Conservation (phyloP, 768 basidiomycete genomes). For the Amanita inopinata region DNA sequence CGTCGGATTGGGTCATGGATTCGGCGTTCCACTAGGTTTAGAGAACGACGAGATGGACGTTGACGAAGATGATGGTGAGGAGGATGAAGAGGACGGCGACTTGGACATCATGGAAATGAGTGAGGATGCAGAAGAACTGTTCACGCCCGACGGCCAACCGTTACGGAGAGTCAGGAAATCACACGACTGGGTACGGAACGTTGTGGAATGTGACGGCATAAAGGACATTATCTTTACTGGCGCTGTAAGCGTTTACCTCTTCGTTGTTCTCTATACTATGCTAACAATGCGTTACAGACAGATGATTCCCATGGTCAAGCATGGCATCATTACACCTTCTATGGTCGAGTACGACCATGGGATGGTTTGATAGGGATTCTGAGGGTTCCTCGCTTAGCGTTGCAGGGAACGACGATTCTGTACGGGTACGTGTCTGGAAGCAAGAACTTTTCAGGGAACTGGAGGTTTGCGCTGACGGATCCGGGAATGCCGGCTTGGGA, state of each 20-base stretch:
- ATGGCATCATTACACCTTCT: constrained; percentile 37
- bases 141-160: not conserved
- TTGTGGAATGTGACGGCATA: constrained; percentile 39
- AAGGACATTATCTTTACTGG: constrained; percentile 55
- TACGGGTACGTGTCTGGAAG: constrained; percentile 64
- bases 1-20: constrained; percentile 8
- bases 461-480: constrained; percentile 44
- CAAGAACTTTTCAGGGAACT: constrained; percentile 61
- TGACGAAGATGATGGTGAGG: constrained; percentile 14
- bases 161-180: constrained; percentile 13
- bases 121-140: constrained; percentile 11
- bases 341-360: constrained; percentile 48
- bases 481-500: constrained; percentile 45
- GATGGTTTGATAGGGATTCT: constrained; percentile 50
- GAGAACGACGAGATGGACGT: constrained; percentile 21
- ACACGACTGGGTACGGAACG: constrained; percentile 15
- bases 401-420: constrained; percentile 35
- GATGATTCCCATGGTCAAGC: constrained; percentile 36
- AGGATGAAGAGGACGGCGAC: constrained; percentile 17
- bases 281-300: constrained; percentile 31
- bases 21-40: constrained; percentile 5
- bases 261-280: constrained; percentile 4
- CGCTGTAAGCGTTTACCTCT: constrained; percentile 27
- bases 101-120: constrained; percentile 18
- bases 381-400: constrained; percentile 16